Conservation (phyloP, 805 yeast species). For the Candida easanensis region DNA sequence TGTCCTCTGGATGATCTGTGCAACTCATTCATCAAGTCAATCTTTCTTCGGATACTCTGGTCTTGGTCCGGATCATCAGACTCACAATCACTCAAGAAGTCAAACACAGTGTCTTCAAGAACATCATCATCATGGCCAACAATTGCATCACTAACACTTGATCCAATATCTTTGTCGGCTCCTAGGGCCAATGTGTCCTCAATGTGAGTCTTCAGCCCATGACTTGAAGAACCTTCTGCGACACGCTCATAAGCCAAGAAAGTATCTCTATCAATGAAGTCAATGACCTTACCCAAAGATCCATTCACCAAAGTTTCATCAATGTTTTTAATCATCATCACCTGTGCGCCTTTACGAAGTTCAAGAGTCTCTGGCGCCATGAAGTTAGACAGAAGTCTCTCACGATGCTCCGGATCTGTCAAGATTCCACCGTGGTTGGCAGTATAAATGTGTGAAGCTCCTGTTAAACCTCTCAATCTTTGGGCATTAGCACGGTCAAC, state of each 20-base stretch:
- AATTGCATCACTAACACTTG: not conserved
- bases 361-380: conserved; percentile 57
- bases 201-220: conserved; percentile 27
- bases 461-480: conserved; percentile 46
- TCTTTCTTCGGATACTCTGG: conserved; percentile 45
- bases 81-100: conserved; percentile 35
- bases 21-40: conserved; percentile 39
- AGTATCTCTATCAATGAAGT: conserved; percentile 51
- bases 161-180: not conserved
- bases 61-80: conserved; percentile 27
- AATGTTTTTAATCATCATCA: conserved; percentile 76
- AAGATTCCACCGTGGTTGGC: conserved; percentile 56
- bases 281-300: conserved; percentile 66
- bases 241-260: conserved; percentile 37
- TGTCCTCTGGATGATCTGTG: conserved; percentile 43
- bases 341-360: conserved; percentile 73
- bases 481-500: conserved; percentile 63
- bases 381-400: conserved; percentile 50
- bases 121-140: not conserved
- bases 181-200: not conserved
- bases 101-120: conserved; percentile 48
- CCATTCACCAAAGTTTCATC: conserved; percentile 77
- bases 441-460: conserved; percentile 39
- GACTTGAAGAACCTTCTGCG: conserved; percentile 3
- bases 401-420: conserved; percentile 39